Base-by-base conservation (phyloP, 176 grass and related monocot species). In the Pontederia crassipes region DNA sequence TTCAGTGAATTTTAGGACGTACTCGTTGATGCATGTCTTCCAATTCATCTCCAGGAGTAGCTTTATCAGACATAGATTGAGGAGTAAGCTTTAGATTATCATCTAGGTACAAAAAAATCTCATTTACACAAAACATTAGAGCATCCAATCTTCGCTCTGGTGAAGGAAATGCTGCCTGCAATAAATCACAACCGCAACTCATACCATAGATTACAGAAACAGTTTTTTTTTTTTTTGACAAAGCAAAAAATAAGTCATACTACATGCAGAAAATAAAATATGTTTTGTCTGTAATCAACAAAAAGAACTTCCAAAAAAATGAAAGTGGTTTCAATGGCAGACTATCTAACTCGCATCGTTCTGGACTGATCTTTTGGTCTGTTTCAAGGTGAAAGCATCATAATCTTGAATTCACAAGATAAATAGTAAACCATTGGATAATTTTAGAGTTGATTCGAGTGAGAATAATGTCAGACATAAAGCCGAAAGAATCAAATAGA, bases 21-120 rank as follows among this genome's bases (percentile, higher is more conserved):
- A 96, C 92, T 53, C 92, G 79, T 69, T 90, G 81, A 57, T 90
- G 76, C 83, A 96, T 96, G 74, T 96, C 86, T 90, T 87, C 86
- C 59, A 96, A 59, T 71, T 96, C 92, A 84, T 96, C 92, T 29
- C 15, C 28, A 64, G 92, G 92, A 69, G 78, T 96, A 77, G 79
- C 72, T 63, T 96, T 96, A 57, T 90, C 92, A 85, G 81, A 90
- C 58, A 96, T 80, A 70, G 86, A 57, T 88, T 96, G 92, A 56
- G 80, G 68, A 16, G 86, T 87, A 58, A 87, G 55, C 64, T 87
- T 96, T 69, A 96, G 66, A 70, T 96, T 96, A 48, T 96, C 92
- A 52, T 87, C 85, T 18, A 96, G 67, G 73, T 85, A 86, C 17
- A 85, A 55, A 77, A 90, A 90, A 29, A 71, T 88, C 47, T 96